Evolutionary conservation across 352 stramenopile species (phyloP).

Genomic region (Peronospora destructor): DNA sequence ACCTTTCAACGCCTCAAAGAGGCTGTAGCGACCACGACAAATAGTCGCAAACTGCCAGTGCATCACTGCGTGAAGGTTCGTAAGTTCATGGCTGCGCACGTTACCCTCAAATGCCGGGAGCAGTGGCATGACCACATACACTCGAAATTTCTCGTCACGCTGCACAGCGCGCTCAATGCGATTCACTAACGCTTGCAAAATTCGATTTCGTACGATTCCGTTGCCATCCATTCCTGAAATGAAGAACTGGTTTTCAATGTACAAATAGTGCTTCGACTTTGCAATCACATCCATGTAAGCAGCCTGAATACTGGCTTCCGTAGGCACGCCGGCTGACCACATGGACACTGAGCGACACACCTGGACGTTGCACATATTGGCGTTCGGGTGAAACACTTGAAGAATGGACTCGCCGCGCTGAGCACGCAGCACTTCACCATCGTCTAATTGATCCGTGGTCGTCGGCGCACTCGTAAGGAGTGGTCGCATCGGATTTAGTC

Average conservation of each 20-base stretch:
- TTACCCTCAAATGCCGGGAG: slow-evolving; percentile 82
- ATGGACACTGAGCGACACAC: slow-evolving; percentile 79
- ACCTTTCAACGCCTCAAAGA: slow-evolving; percentile 64
- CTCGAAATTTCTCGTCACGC: slow-evolving; percentile 64
- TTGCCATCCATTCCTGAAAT: slow-evolving; percentile 80
- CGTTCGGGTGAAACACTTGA: slow-evolving; percentile 63
- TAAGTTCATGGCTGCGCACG: slow-evolving; percentile 72
- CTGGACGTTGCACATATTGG: slow-evolving; percentile 73
- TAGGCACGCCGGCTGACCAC: slow-evolving; percentile 81
- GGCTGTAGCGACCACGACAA: slow-evolving; percentile 62
- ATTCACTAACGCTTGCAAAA: slow-evolving; percentile 76
- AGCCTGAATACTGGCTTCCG: slow-evolving; percentile 74
- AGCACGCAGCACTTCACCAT: slow-evolving; percentile 50
- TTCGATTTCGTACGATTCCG: slow-evolving; percentile 69
- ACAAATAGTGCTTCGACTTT: slow-evolving; percentile 79
- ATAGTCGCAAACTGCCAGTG: slow-evolving; percentile 87
- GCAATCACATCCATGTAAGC: slow-evolving; percentile 82
- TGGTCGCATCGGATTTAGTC: slow-evolving; percentile 27
- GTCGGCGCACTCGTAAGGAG: slow-evolving; percentile 15
- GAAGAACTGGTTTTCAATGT: slow-evolving; percentile 93
- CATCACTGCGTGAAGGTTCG: slow-evolving; percentile 83
- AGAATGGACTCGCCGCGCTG: slow-evolving; percentile 58
- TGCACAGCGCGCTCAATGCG: slow-evolving; percentile 75
- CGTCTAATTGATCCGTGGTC: slow-evolving; percentile 22
- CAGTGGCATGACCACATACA: slow-evolving; percentile 83